phyloP scores from a whole-genome alignment of 768 basidiomycete genomes.

The Suillus brevipes region DNA sequence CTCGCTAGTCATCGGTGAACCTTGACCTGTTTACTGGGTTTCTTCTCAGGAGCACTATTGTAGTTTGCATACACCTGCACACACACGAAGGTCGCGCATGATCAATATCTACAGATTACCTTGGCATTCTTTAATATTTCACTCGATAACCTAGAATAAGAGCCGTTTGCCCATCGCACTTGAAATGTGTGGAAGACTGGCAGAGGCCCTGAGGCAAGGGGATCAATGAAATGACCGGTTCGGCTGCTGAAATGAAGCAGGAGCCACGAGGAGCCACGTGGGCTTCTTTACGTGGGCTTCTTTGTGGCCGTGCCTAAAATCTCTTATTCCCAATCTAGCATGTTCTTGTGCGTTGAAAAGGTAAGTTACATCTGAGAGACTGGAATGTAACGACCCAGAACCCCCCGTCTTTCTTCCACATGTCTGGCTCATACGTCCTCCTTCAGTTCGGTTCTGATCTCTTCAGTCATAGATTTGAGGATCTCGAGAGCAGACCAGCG shows the following conservation, averaged over 20 bases:
- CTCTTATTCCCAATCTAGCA: slow-evolving; percentile 39
- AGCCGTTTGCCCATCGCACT: slow-evolving; percentile 7
- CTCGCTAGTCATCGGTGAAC: slow-evolving; percentile 9
- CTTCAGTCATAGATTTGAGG: slow-evolving; percentile 60
- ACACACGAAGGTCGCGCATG: slow-evolving; percentile 14
- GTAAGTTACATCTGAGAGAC: slow-evolving; percentile 17
- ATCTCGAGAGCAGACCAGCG: slow-evolving; percentile 60
- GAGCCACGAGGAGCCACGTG: slow-evolving; percentile 37
- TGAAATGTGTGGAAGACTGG: not conserved
- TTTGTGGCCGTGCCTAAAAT: slow-evolving; percentile 32
- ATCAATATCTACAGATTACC: not conserved
- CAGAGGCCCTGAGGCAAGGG: slow-evolving; percentile 2
- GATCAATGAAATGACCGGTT: not conserved
- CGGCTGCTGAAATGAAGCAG: slow-evolving; percentile 14
- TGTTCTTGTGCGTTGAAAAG: slow-evolving; percentile 42
- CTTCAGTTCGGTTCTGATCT: slow-evolving; percentile 67
- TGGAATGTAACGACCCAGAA: slow-evolving; percentile 16
- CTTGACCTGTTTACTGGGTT: slow-evolving; percentile 10
- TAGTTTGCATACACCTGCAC: slow-evolving; percentile 6
- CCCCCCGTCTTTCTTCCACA: slow-evolving; percentile 21
- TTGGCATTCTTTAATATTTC: slow-evolving; percentile 1
- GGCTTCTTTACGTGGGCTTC: slow-evolving; percentile 32
- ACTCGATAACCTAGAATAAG: slow-evolving; percentile 2
- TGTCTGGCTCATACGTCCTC: slow-evolving; percentile 48
- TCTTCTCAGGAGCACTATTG: slow-evolving; percentile 1